phyloP scores from a whole-genome alignment of 2,329 filamentous ascomycete species.

The Neopestalotiopsis sp. region DNA sequence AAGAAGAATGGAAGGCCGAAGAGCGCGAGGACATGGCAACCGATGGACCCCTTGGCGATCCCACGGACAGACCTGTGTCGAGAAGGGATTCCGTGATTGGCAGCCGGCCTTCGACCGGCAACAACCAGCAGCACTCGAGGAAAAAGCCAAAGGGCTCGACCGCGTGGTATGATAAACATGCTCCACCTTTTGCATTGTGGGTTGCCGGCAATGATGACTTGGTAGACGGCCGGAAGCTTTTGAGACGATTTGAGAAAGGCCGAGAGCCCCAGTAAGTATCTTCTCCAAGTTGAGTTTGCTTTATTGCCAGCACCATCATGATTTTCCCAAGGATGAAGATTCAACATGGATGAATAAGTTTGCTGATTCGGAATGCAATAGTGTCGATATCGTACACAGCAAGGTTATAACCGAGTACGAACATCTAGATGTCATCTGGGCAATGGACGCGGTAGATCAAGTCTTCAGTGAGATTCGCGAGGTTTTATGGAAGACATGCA shows the following conservation, averaged over 20 bases:
- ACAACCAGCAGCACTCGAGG: constrained; percentile 37
- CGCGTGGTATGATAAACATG: constrained; percentile 82
- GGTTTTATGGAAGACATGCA: constrained; percentile 81
- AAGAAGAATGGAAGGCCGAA: constrained; percentile 69
- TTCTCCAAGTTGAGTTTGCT: not conserved
- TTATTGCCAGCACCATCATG: too few species aligned
- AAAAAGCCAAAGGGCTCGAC: constrained; percentile 53
- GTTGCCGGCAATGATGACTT: constrained; percentile 82
- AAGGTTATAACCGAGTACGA: constrained; percentile 89
- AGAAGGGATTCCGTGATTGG: constrained; percentile 7
- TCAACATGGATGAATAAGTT: too few species aligned
- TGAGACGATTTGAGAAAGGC: constrained; percentile 75
- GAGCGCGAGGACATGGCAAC: constrained; percentile 61
- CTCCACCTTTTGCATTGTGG: constrained; percentile 88
- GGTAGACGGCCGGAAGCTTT: constrained; percentile 78
- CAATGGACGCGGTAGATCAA: constrained; percentile 83
- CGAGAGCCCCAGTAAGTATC: constrained; percentile 69
- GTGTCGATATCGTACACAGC: constrained; percentile 76
- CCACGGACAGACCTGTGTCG: not conserved
- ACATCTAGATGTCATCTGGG: constrained; percentile 94
- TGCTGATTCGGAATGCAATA: not conserved
- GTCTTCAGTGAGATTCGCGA: constrained; percentile 82
- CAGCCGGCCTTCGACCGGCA: constrained; percentile 11
- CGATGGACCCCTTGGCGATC: constrained; percentile 37
- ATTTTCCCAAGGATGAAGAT: too few species aligned